Evolutionary conservation across 2,329 filamentous ascomycete genomes (phyloP), one percentile per base, ranked within the genome.

Genomic region (Biscogniauxia sp.): DNA sequence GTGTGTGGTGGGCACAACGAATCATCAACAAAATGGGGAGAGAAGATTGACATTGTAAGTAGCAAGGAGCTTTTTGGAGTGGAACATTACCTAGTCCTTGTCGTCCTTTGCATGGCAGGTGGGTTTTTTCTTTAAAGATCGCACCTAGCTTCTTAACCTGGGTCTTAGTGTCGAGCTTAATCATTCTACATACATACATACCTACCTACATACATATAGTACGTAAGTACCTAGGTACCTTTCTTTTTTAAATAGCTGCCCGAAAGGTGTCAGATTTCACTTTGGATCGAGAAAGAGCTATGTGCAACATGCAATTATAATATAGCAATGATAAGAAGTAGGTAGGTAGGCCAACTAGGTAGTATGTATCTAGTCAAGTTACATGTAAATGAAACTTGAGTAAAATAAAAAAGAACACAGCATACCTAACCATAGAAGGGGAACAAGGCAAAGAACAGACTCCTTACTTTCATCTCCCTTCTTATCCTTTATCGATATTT

Each of bases 1-100:
- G 23, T 23, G 23, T 23, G 28, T 23, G 57, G 28, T 23, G 57
- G 52, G 51, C 51, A 59, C 52, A 32, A 45, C 32, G 49, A 23
- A 23, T 23, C 32, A 54, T 55, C 54, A 51, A 49, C 56, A 56
- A 57, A 57, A 64, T 55, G 62, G 60, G 56, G 58, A 59, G 61
- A 66, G 59, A 57, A 64, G 64, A 66, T 66, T 63, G 59, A 66
- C 64, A 66, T 61, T 55, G 62, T 57, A 66, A 66, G 60, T 15
- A 59, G 62, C 59, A 66, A 66, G 60, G 37, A 45, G 37, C 15
- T 45, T 45, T 41, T 61, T 60, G 51, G 55, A 20, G 61, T 64
- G 64, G 64, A 62, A 66, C 62, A 63, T 28, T 57, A 28, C 26
- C 5, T 23, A 54, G 58, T 63, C 59, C 59, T 59, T 63, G 57